Conservation (phyloP, 768 basidiomycete species). For the Amanita fuliginea region DNA sequence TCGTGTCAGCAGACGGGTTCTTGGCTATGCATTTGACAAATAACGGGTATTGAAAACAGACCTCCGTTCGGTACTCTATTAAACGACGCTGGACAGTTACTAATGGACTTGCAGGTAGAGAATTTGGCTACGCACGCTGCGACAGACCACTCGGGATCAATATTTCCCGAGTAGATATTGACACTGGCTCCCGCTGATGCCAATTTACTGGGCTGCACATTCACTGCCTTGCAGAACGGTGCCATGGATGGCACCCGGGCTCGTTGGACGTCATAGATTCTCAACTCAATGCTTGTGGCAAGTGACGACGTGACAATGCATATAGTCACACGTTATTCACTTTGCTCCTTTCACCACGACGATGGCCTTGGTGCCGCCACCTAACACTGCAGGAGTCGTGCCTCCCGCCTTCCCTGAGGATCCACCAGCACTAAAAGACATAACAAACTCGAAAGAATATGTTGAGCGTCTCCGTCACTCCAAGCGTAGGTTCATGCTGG, state of each 20-base stretch:
- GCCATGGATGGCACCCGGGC: slow-evolving; percentile 20
- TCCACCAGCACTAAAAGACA: no score
- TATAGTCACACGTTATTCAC: no score
- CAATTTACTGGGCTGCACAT: slow-evolving; percentile 10
- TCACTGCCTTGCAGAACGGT: slow-evolving; percentile 25
- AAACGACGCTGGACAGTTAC: neutral
- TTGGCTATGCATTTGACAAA: neutral
- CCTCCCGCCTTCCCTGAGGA: no score
- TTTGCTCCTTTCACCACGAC: no score
- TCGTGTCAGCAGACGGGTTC: neutral
- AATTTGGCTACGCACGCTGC: slow-evolving; percentile 24
- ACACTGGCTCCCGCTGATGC: slow-evolving; percentile 7
- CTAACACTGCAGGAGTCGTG: no score
- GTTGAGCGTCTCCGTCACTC: no score
- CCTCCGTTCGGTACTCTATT: slow-evolving; percentile 48
- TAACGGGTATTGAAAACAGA: slow-evolving; percentile 12
- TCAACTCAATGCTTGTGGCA: no score
- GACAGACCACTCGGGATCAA: slow-evolving; percentile 36
- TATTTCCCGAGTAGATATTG: slow-evolving; percentile 25
- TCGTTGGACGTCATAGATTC: neutral
- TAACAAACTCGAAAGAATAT: no score
- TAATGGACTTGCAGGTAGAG: slow-evolving; percentile 1
- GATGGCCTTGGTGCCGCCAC: no score
- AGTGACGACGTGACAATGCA: no score
- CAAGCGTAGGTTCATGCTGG: no score